Evolutionary conservation across 805 yeast species (phyloP).

Genomic region (Schizosaccharomyces osmophilus): DNA sequence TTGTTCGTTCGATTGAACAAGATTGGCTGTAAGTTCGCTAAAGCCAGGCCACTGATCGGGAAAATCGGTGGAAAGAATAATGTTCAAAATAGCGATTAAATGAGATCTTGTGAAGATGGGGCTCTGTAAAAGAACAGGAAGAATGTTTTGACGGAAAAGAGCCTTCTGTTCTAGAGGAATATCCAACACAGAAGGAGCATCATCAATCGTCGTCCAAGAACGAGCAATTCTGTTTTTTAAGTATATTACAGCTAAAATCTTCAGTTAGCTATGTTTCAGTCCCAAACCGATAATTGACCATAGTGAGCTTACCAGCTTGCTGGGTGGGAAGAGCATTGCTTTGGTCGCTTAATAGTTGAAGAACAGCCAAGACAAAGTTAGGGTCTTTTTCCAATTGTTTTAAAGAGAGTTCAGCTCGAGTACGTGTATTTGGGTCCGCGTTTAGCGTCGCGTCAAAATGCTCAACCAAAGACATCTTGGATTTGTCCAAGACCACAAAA

Average conservation of each 20-base stretch:
- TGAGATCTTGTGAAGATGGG: slow-evolving; percentile 21
- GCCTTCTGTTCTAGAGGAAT: slow-evolving; percentile 41
- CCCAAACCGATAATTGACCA: not conserved
- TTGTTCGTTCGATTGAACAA: slow-evolving; percentile 17
- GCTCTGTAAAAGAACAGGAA: slow-evolving; percentile 32
- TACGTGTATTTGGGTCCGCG: slow-evolving; percentile 34
- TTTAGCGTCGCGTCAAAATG: slow-evolving; percentile 58
- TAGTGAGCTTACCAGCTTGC: slow-evolving; percentile 23
- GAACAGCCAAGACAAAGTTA: slow-evolving; percentile 63
- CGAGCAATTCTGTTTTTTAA: slow-evolving; percentile 50
- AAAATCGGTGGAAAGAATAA: slow-evolving; percentile 27
- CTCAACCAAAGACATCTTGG: slow-evolving; percentile 37
- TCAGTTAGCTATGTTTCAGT: not conserved
- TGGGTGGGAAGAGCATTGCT: not conserved
- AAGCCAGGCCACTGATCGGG: slow-evolving; percentile 32
- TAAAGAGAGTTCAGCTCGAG: slow-evolving; percentile 45
- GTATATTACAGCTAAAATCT: slow-evolving; percentile 33
- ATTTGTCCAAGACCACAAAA: not conserved
- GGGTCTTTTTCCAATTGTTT: slow-evolving; percentile 28
- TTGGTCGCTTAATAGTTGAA: slow-evolving; percentile 34
- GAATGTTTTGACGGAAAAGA: slow-evolving; percentile 39
- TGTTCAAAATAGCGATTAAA: slow-evolving; percentile 22
- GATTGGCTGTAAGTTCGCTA: slow-evolving; percentile 20
- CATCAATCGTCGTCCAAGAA: slow-evolving; percentile 26
- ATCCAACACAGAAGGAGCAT: slow-evolving; percentile 13